Evolutionary conservation across 2,329 filamentous ascomycete species (phyloP).

Genomic region (Elsinoe perseae): DNA sequence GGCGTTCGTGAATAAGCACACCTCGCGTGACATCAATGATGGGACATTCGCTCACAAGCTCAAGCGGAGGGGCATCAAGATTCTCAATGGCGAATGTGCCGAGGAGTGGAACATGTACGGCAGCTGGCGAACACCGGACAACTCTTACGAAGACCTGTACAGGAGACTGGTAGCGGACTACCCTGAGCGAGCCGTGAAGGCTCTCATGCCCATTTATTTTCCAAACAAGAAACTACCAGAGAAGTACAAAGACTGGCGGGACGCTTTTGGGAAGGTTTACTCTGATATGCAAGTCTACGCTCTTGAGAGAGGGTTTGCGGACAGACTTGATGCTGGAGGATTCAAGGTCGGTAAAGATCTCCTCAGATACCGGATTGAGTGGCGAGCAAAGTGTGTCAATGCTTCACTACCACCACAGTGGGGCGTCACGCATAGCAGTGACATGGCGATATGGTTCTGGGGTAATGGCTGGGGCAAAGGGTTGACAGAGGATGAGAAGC

Average conservation of each 20-base stretch:
- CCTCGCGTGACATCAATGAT: conserved; percentile 42
- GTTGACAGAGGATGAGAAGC: conserved; percentile 40
- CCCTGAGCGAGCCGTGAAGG: conserved; percentile 36
- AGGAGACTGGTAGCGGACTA: conserved; percentile 47
- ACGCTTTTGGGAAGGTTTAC: conserved; percentile 49
- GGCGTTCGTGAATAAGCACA: conserved; percentile 37
- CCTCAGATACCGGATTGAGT: conserved; percentile 49
- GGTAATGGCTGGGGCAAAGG: conserved; percentile 37
- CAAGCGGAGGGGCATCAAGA: conserved; percentile 38
- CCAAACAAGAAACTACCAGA: conserved; percentile 30
- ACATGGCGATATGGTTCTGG: conserved; percentile 51
- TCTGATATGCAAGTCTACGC: conserved; percentile 50
- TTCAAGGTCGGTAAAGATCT: conserved; percentile 38
- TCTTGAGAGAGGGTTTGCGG: conserved; percentile 45
- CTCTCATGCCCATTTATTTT: conserved; percentile 31
- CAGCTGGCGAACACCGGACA: conserved; percentile 42
- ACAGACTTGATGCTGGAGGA: conserved; percentile 37
- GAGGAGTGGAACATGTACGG: conserved; percentile 49
- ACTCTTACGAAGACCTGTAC: conserved; percentile 37
- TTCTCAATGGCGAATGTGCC: conserved; percentile 49
- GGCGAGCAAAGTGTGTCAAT: conserved; percentile 43
- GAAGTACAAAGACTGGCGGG: conserved; percentile 39
- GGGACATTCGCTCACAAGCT: conserved; percentile 43
- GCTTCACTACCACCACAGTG: conserved; percentile 37
- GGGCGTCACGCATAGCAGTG: conserved; percentile 49